Evolutionary conservation across 176 grass and related monocot species (phyloP), one percentile per base, ranked within the genome.

Genomic region (Aegilops longissima): DNA sequence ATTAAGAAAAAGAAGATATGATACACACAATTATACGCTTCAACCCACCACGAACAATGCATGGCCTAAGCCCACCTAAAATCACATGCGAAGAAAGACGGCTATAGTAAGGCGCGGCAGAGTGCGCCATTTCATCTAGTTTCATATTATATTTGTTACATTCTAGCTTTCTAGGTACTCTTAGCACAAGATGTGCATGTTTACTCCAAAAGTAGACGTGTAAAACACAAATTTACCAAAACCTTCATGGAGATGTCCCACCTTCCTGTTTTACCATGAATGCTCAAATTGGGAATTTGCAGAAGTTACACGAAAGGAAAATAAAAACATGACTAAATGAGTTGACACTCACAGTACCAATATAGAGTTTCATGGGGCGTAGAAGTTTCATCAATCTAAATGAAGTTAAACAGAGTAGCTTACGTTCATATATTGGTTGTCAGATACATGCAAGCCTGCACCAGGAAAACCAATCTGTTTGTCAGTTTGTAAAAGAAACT

Each of bases 351-450:
- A 24, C n/a, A 25, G 20, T 63, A 24, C 61, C 61, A 63, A 11
- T 63, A n/a, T 24, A 63, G 61, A 63, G 61, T 63, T 63, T 24
- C 21, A 63, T 24, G n/a, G n/a, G 24, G 16, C 3, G 0, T 11
- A 77, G 74, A 77, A 77, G 16, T 77, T 34, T 9, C 51, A 21
- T 29, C 8, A 29, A 33, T 77, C 47, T 77, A 56, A 56, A 54
- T 52, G 30, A 36, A 39, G 65, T 61, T 61, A 52, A 45, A 27
- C 18, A 54, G 18, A 12, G 23, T 54, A 18, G 17, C 51, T 44
- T 56, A 34, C 86, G 30, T 31, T 77, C 44, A 73, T 82, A 34
- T 83, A 34, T 83, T 42, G 12, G 11, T 40, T 35, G 56, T 59
- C 27, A 66, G 33, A 65, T 34, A 65, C 16, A 73, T 36, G 27